Conservation (phyloP, 176 grass and related monocot genomes). For the Cenchrus purpureus region DNA sequence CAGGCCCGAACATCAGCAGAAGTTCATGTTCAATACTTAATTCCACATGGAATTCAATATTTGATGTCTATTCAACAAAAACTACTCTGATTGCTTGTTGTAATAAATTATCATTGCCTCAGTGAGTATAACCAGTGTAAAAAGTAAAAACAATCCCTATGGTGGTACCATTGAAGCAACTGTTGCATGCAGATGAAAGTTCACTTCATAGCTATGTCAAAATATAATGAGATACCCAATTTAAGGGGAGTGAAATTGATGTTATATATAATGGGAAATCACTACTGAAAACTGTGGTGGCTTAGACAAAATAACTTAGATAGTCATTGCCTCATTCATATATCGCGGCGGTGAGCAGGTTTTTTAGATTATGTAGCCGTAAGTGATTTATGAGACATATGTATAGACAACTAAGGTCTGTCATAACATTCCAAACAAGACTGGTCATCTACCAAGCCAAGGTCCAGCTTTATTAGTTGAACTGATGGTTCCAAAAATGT, state of each 20-base stretch:
- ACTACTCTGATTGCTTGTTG: background rate
- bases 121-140: background rate
- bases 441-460: background rate
- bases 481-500: slow-evolving; percentile 4
- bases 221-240: background rate
- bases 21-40: slow-evolving; percentile 3
- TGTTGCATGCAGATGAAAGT: background rate
- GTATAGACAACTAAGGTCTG: background rate
- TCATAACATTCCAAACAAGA: slow-evolving; percentile 18
- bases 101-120: slow-evolving; percentile 15
- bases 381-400: background rate
- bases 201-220: slow-evolving; percentile 13
- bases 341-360: background rate
- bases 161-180: background rate
- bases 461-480: slow-evolving; percentile 3
- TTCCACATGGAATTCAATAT: slow-evolving; percentile 4
- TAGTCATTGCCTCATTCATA: background rate
- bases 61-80: background rate
- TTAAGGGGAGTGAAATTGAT: background rate
- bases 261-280: slow-evolving; percentile 24
- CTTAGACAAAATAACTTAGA: background rate
- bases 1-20: slow-evolving; percentile 4
- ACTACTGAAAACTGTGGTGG: background rate
- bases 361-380: slow-evolving; percentile 9
- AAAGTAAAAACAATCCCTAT: background rate